These are phyloP conservation scores for Ilex asprella DNA, from an alignment of 257 asterid genomes.

Conservation along the genomic window DNA sequence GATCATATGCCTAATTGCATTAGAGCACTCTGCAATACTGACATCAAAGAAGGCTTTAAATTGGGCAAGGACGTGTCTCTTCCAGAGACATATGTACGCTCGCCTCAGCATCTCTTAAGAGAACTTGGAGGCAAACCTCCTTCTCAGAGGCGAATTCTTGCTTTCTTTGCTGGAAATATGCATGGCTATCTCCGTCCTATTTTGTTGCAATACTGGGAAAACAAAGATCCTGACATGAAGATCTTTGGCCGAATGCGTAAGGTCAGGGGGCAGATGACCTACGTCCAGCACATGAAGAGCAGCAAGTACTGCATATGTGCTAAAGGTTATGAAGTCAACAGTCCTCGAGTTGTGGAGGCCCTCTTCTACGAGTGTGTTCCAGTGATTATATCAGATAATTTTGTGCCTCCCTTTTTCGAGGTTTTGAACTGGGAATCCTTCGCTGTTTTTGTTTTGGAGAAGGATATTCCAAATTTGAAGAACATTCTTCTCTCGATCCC, in stretches of 20 bases:
- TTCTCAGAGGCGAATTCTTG: constrained; percentile 54
- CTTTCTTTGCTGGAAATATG: constrained; percentile 89
- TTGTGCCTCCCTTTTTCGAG: constrained; percentile 78
- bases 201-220: constrained; percentile 59
- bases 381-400: constrained; percentile 88
- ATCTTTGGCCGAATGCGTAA: constrained; percentile 45
- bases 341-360: constrained; percentile 97
- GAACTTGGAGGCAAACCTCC: constrained; percentile 76
- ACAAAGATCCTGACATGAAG: constrained; percentile 82
- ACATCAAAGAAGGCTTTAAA: constrained; percentile 58
- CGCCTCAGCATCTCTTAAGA: constrained; percentile 52
- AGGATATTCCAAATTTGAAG: constrained; percentile 72
- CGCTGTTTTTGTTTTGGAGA: constrained; percentile 71
- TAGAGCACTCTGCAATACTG: constrained; percentile 81
- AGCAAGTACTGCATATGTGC: constrained; percentile 94
- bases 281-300: constrained; percentile 77
- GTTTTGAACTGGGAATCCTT: constrained; percentile 82
- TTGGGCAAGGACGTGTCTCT: constrained; percentile 85
- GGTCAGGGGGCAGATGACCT: constrained; percentile 41
- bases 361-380: constrained; percentile 89
- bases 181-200: constrained; percentile 92
- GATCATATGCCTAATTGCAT: constrained; percentile 59
- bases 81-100: constrained; percentile 56
- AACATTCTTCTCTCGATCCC: constrained; percentile 56
- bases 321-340: constrained; percentile 76